Evolutionary conservation across 2,329 filamentous ascomycete species (phyloP).

Genomic region (Ambrosiella xylebori): DNA sequence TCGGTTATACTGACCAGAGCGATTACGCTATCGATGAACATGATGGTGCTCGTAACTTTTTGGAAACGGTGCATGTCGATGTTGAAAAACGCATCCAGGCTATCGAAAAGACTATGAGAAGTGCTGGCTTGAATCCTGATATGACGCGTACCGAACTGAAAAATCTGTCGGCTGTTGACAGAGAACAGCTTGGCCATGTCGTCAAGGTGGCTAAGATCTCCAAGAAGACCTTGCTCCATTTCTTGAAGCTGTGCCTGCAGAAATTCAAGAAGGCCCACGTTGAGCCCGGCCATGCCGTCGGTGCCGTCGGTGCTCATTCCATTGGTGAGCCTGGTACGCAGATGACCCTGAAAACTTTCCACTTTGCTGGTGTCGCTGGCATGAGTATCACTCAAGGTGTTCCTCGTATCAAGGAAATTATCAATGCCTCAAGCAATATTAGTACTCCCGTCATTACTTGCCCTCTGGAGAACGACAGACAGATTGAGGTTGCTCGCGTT

Average conservation of each 20-base stretch:
- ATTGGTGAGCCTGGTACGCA: conserved; percentile 97
- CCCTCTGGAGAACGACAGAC: conserved; percentile 56
- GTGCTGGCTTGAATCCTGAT: conserved; percentile 29
- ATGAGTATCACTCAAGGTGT: conserved; percentile 99
- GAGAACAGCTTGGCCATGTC: conserved; percentile 24
- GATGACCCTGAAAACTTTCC: conserved; percentile 98
- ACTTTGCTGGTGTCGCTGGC: conserved; percentile 97
- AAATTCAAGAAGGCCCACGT: conserved; percentile 87
- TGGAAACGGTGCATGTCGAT: conserved; percentile 60
- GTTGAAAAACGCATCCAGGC: conserved; percentile 45
- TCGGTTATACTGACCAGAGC: conserved; percentile 53
- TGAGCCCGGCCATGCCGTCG: conserved; percentile 88
- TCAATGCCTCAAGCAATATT: conserved; percentile 90
- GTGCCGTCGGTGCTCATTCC: conserved; percentile 89
- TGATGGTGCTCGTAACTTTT: conserved; percentile 69
- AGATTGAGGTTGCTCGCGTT: conserved; percentile 66
- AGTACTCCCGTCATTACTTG: conserved; percentile 89
- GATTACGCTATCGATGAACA: conserved; percentile 57
- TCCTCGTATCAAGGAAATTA: conserved; percentile 99
- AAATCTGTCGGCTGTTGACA: background rate
- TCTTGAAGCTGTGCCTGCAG: conserved; percentile 65
- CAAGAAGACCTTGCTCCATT: conserved; percentile 50
- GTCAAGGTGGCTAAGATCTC: conserved; percentile 77
- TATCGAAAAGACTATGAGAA: conserved; percentile 35
- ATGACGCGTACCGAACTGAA: conserved; percentile 18